These are phyloP conservation scores for Xylaria sp. DNA, from an alignment of 2,329 filamentous ascomycete genomes.

Conservation along the genomic window DNA sequence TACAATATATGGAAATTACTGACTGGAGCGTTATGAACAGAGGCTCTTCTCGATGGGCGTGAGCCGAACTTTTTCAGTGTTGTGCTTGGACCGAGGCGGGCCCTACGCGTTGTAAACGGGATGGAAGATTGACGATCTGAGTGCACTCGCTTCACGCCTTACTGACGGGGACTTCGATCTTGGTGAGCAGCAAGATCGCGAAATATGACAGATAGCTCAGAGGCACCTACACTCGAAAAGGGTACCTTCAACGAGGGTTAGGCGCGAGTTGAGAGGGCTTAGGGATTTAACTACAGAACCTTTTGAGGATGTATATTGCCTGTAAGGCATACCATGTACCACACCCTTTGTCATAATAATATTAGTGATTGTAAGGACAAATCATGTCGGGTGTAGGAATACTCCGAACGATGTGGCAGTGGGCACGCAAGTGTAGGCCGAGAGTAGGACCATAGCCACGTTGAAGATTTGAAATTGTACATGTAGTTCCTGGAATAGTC, in stretches of 20 bases:
- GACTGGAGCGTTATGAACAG: too few relatives aligned
- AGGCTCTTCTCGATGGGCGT: slow-evolving; percentile 50
- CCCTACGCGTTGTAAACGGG: slow-evolving; percentile 70
- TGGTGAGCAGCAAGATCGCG: background rate
- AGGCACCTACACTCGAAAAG: background rate
- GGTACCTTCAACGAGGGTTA: too few relatives aligned
- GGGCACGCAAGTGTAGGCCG: too few relatives aligned
- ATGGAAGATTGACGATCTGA: slow-evolving; percentile 41
- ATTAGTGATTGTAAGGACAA: background rate
- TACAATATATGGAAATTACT: too few relatives aligned
- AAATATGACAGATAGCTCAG: background rate
- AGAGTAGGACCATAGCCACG: too few relatives aligned
- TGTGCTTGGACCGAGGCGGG: slow-evolving; percentile 69
- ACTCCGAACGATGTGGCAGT: background rate
- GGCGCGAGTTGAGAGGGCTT: too few relatives aligned
- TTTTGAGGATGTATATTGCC: background rate
- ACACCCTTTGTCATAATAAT: background rate
- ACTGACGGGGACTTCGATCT: background rate
- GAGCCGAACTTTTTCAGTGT: slow-evolving; percentile 76
- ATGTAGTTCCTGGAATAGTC: background rate
- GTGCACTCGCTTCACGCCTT: background rate
- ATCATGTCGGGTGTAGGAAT: background rate
- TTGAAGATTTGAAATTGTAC: background rate
- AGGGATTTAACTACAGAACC: too few relatives aligned
- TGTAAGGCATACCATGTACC: background rate